These are phyloP conservation scores for Rosellinia necatrix DNA, from an alignment of 2,329 filamentous ascomycete species.

Conservation along the genomic window DNA sequence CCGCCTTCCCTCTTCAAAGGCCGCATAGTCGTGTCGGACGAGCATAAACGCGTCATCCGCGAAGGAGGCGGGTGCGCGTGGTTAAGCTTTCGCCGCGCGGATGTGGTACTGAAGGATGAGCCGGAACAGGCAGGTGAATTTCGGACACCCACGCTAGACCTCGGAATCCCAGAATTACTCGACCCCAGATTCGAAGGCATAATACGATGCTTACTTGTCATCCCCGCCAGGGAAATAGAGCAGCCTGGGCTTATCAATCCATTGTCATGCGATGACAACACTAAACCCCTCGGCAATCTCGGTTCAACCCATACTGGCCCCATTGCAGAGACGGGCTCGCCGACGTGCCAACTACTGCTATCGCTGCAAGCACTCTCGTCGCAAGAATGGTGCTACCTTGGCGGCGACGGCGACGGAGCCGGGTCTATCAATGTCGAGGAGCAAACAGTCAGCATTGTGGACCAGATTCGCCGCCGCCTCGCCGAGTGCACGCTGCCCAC, in stretches of 20 bases:
- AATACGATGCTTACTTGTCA: constrained; percentile 41
- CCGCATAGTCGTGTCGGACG: constrained; percentile 65
- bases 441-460: constrained; percentile 55
- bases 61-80: constrained; percentile 81
- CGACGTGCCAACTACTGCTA: constrained; percentile 19
- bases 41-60: constrained; percentile 56
- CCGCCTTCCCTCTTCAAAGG: constrained; percentile 73
- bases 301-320: neutral
- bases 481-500: constrained; percentile 42
- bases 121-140: constrained; percentile 16
- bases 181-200: constrained; percentile 63
- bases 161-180: constrained; percentile 67
- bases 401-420: constrained; percentile 34
- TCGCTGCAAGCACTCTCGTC: constrained; percentile 16
- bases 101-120: constrained; percentile 51
- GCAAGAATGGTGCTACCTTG: constrained; percentile 47
- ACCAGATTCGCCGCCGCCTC: constrained; percentile 50
- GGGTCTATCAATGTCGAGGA: constrained; percentile 45
- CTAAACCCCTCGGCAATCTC: neutral
- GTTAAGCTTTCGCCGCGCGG: constrained; percentile 65
- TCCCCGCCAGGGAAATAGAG: constrained; percentile 5
- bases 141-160: constrained; percentile 21
- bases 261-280: constrained; percentile 14
- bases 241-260: constrained; percentile 6
- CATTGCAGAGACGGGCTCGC: constrained; percentile 10